Evolutionary conservation across 2,329 filamentous ascomycete genomes (phyloP).

Genomic region (Gremmenia infestans): DNA sequence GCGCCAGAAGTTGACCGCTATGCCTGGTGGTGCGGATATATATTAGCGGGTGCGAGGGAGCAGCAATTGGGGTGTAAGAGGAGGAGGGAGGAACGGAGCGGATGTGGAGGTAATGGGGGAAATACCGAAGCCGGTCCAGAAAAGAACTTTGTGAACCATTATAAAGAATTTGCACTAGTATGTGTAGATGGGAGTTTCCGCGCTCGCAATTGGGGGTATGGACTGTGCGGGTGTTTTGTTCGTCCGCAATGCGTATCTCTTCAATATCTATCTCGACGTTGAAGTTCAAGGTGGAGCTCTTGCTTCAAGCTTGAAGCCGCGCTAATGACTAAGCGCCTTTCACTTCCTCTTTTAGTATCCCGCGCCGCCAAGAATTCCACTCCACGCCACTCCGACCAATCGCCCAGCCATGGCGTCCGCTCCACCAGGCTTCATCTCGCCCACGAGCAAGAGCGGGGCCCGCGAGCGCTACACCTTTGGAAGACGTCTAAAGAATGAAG

Average conservation of each 20-base stretch:
- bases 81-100: constrained; percentile 8
- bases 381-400: neutral
- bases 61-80: neutral
- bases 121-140: constrained; percentile 91
- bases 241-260: constrained; percentile 9
- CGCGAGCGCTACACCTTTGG: neutral
- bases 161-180: constrained; percentile 4
- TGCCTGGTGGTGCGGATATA: constrained; percentile 51
- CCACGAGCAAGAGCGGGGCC: neutral
- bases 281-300: neutral
- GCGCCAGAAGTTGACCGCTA: constrained; percentile 91
- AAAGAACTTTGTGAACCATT: constrained; percentile 55
- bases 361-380: neutral
- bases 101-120: constrained; percentile 55
- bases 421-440: neutral
- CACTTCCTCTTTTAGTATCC: no score
- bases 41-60: constrained; percentile 17
- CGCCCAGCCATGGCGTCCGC: constrained; percentile 12
- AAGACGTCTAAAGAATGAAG: neutral
- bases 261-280: neutral
- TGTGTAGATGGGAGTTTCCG: neutral
- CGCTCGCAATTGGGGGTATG: neutral
- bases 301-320: no score
- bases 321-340: no score
- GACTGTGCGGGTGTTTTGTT: neutral